Base-by-base conservation (phyloP, 2,329 filamentous ascomycete species). In the Fusarium napiforme region DNA sequence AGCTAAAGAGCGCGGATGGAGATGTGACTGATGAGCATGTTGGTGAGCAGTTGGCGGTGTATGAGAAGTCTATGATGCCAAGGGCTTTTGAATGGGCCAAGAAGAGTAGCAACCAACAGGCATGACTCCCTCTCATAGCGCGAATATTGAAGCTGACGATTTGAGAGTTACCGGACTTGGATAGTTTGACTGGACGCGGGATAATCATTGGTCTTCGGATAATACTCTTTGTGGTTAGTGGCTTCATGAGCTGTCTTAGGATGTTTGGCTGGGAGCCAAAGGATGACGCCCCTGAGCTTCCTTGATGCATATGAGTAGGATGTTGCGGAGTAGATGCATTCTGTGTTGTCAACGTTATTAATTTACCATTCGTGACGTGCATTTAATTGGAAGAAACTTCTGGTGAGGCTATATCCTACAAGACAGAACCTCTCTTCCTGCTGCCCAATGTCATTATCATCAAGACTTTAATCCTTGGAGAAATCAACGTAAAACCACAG, bases 11-110 rank as follows among this genome's bases (percentile, higher is more conserved):
- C 2, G 7, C 4, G 0, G 0, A 30, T 1, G 60, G 23, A 0
- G 2, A 2, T 7, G 19, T 64, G 5, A 42, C n/a, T 5, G 42
- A 64, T 12, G 19, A 21, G 4, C 4, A 47, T 1, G 16, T 37
- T 0, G 1, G 26, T 5, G 3, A 0, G 0, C 15, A 60, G 4
- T 10, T 64, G 5, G 16, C 4, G 9, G 16, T 49, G 0, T 61
- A 49, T 8, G 56, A 64, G 7, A 49, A 64, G 1, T 7, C 30
- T 4, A 61, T 64, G 56, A 60, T 64, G n/a, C 56, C 36, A 11
- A 30, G 60, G 16, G 55, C 60, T 0, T 64, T 61, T 6, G 19
- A 11, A 5, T 64, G 43, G 55, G 55, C 61, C 1, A 61, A 42
- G 9, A 64, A 64, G 5, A 64, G 60, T 7, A 61, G 32, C 1